phyloP scores from a whole-genome alignment of 2,329 filamentous ascomycete species.

The Sphaerulina populicola region DNA sequence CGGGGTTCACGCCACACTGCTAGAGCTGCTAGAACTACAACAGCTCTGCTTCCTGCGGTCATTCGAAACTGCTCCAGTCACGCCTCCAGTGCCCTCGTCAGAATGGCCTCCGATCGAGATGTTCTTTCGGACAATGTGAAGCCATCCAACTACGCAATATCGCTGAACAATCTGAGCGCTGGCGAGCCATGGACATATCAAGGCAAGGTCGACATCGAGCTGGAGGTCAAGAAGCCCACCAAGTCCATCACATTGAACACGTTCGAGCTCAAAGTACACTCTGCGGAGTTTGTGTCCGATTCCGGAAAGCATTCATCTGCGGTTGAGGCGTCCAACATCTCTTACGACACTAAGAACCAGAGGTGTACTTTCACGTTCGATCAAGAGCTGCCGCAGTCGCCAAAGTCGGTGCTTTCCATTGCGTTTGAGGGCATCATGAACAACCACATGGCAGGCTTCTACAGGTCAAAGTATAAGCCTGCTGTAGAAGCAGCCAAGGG shows the following conservation, averaged over 20 bases:
- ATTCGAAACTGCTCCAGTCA: slow-evolving; percentile 26
- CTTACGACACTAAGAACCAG: slow-evolving; percentile 76
- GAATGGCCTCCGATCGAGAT: slow-evolving; percentile 42
- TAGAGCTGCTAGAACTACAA: neutral
- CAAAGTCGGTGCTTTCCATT: slow-evolving; percentile 59
- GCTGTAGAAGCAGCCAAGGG: slow-evolving; percentile 61
- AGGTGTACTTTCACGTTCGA: slow-evolving; percentile 71
- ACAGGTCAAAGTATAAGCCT: slow-evolving; percentile 88
- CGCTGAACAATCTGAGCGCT: slow-evolving; percentile 68
- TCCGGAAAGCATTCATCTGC: slow-evolving; percentile 50
- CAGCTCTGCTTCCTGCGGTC: neutral
- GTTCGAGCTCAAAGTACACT: slow-evolving; percentile 69
- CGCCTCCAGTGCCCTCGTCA: slow-evolving; percentile 30
- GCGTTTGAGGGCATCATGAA: slow-evolving; percentile 76
- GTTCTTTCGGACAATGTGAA: slow-evolving; percentile 52
- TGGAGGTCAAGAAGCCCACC: slow-evolving; percentile 61
- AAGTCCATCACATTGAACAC: slow-evolving; percentile 77
- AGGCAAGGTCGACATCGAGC: slow-evolving; percentile 73
- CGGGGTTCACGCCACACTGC: neutral
- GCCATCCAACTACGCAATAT: slow-evolving; percentile 77
- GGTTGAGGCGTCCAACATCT: slow-evolving; percentile 57
- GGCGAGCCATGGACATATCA: slow-evolving; percentile 70
- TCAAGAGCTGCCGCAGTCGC: slow-evolving; percentile 58
- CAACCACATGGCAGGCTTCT: slow-evolving; percentile 91
- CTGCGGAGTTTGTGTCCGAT: slow-evolving; percentile 54